These are phyloP conservation scores for Solanum chacoense DNA, from an alignment of 305 asterid species.

Conservation along the genomic window DNA sequence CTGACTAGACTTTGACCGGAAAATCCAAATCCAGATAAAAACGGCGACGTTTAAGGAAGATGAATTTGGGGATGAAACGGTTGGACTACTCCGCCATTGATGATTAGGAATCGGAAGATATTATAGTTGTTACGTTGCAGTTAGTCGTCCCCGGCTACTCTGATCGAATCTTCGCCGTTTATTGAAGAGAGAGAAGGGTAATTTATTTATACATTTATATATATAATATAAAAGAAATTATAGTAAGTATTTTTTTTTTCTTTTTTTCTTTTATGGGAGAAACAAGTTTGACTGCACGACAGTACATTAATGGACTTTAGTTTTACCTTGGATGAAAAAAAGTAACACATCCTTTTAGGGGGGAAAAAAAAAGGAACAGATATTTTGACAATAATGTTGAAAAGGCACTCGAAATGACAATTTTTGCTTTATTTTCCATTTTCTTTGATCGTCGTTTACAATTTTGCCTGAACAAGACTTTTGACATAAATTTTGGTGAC, in stretches of 20 bases:
- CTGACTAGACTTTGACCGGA: not conserved
- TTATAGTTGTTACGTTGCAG: not conserved
- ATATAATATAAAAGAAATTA: not conserved
- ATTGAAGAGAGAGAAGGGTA: not conserved
- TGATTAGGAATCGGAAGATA: constrained; percentile 14
- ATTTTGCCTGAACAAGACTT: not conserved
- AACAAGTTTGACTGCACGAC: not conserved
- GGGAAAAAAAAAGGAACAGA: not conserved
- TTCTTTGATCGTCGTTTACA: not conserved
- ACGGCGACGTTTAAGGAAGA: constrained; percentile 10
- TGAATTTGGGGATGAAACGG: not conserved
- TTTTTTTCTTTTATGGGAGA: not conserved
- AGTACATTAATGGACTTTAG: not conserved
- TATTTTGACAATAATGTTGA: not conserved
- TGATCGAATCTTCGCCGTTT: constrained; percentile 25
- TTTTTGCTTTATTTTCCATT: not conserved
- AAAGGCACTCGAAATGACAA: not conserved
- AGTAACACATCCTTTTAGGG: not conserved
- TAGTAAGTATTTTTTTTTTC: not conserved
- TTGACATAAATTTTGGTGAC: not conserved
- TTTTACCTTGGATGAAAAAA: not conserved
- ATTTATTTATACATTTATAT: not conserved
- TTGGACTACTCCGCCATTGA: constrained; percentile 25
- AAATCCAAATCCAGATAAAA: not conserved
- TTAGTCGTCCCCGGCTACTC: constrained; percentile 5